Evolutionary conservation across 495 filamentous ascomycete species (phyloP).

Genomic region (Penicillium herquei): DNA sequence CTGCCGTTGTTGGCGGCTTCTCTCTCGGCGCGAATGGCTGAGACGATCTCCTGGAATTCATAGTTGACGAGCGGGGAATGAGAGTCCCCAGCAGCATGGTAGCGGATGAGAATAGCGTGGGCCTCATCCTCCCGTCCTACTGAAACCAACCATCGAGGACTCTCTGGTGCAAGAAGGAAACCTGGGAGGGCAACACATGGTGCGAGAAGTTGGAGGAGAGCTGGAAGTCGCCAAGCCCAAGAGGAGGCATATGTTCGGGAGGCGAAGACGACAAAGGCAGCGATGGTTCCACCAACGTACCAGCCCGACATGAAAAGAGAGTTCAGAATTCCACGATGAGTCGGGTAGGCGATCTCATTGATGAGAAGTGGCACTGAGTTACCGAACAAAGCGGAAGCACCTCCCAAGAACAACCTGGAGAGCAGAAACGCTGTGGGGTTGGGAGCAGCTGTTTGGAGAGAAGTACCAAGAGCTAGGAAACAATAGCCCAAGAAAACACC

Average conservation of each 20-base stretch:
- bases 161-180: constrained; percentile 41
- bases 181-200: constrained; percentile 41
- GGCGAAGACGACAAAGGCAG: constrained; percentile 25
- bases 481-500: constrained; percentile 56
- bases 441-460: constrained; percentile 50
- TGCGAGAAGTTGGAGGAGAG: constrained; percentile 52
- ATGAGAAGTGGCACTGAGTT: constrained; percentile 59
- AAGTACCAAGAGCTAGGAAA: constrained; percentile 58
- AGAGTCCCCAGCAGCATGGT: constrained; percentile 28
- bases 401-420: constrained; percentile 57
- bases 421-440: constrained; percentile 56
- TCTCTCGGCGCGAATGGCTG: constrained; percentile 24
- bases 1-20: constrained; percentile 24
- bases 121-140: constrained; percentile 36
- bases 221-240: constrained; percentile 50
- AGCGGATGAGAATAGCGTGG: constrained; percentile 24
- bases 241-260: constrained; percentile 28
- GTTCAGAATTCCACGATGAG: constrained; percentile 59
- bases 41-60: constrained; percentile 28
- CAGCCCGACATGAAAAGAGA: constrained; percentile 64
- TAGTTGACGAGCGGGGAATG: constrained; percentile 16
- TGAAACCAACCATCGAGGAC: constrained; percentile 44
- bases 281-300: constrained; percentile 57
- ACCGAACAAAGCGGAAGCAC: constrained; percentile 57
- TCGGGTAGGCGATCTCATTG: constrained; percentile 62